Conservation (phyloP, 441 rosid species). For the Macaranga tanarius region DNA sequence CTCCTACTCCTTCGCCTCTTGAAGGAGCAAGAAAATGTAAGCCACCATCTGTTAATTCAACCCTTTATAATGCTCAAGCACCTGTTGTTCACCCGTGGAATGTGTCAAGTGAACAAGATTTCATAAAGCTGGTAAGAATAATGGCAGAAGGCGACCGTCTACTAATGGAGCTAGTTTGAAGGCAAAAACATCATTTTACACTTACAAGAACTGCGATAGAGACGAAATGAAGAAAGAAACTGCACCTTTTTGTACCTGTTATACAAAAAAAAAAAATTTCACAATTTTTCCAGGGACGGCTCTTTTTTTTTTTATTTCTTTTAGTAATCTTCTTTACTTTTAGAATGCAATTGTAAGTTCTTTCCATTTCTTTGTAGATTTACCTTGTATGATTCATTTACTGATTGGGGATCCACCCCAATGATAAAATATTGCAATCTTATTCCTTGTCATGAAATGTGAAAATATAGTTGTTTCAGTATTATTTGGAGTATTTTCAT, state of each 20-base stretch:
- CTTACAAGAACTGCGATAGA: conserved; percentile 19
- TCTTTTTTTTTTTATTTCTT: conserved; percentile 21
- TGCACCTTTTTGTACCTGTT: conserved; percentile 44
- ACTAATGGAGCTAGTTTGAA: conserved; percentile 76
- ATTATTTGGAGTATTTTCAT: neutral
- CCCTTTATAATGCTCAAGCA: conserved; percentile 64
- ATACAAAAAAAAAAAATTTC: conserved; percentile 26
- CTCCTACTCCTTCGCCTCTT: too few species aligned
- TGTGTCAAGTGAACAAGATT: conserved; percentile 77
- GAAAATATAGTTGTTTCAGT: neutral
- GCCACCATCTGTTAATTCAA: conserved; percentile 47
- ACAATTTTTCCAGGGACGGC: conserved; percentile 18
- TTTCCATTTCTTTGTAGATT: conserved; percentile 42
- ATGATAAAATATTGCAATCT: conserved; percentile 32
- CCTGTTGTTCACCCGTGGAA: conserved; percentile 90
- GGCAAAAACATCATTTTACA: conserved; percentile 23
- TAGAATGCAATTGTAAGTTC: conserved; percentile 15
- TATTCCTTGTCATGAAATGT: neutral
- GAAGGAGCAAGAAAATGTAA: too few species aligned
- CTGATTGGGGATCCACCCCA: conserved; percentile 34
- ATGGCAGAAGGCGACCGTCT: conserved; percentile 97
- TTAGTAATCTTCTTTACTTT: neutral
- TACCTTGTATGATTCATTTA: conserved; percentile 48
- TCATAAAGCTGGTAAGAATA: conserved; percentile 73
- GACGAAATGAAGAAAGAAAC: conserved; percentile 27